Base-by-base conservation (phyloP, 495 filamentous ascomycete genomes). In the Glonium stellatum region DNA sequence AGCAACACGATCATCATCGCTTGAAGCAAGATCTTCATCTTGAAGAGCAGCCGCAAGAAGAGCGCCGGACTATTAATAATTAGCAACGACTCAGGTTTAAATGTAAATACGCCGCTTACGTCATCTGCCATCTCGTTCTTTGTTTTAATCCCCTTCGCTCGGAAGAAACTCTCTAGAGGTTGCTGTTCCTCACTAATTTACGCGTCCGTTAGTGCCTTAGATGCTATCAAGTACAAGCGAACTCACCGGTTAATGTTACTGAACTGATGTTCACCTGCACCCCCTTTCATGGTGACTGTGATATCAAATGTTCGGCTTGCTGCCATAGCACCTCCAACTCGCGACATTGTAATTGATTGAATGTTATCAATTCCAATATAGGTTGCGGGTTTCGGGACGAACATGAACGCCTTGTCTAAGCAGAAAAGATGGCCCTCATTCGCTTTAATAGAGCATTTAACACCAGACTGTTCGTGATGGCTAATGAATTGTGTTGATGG, bases 391-490 rank as follows among this genome's bases (percentile, higher is more conserved):
- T 99, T 99, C 1, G 95, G 95, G 5, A 99, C 93, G 65, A 99
- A 99, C 81, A 99, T 93, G 69, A 99, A 92, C 9, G 91, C 93
- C 76, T 96, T 96, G 73, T 99, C 95, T 64, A 99, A 75, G 73
- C 92, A 97, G 78, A 93, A 99, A 31, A 99, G 76, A 66, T 95
- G 91, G 54, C 95, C 95, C 72, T 99, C 95, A 70, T 92, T 96
- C 53, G 95, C 95, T 74, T 99, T 99, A 78, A 97, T 95, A 12
- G 93, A 96, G 77, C 95, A 99, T 74, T 99, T 99, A 71, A 97
- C 93, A 41, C 95, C 95, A 63, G 84, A 88, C 73, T 96, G 92
- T 55, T 88, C 82, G 71, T 96, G 90, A 75, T 97, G 93, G 64
- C 86, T 90, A 65, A 82, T 77, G 73, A 99, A 99, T 73, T 96